Percentiles rank a stretch among this genome's conserved stretches.
phyloP scores from a whole-genome alignment of 176 grass and related monocot genomes.

The Oryza glumipatula region DNA sequence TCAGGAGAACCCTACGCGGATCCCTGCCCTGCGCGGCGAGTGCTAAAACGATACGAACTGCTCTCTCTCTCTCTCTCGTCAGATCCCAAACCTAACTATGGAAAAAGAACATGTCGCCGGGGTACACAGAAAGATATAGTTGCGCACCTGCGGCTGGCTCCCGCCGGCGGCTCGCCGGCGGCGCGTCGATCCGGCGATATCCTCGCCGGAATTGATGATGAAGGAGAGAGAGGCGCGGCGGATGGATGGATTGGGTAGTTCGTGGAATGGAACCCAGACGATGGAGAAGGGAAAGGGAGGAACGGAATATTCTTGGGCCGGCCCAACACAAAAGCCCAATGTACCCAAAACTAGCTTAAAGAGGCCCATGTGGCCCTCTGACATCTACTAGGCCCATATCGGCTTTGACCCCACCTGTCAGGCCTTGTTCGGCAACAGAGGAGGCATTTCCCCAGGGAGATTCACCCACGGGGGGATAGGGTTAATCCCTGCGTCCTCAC shows the following conservation, averaged over 20 bases:
- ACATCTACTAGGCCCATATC: too few relatives aligned
- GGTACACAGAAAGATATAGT: neutral
- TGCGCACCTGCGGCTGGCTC: neutral
- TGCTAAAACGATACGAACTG: neutral
- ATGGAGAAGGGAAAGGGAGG: neutral
- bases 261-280: neutral
- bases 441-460: too few relatives aligned
- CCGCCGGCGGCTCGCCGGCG: conserved; percentile 23
- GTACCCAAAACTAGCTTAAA: too few relatives aligned
- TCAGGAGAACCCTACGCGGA: neutral
- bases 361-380: too few relatives aligned
- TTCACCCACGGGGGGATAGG: too few relatives aligned
- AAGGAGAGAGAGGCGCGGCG: neutral
- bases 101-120: neutral
- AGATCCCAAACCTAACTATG: neutral
- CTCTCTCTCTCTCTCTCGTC: neutral
- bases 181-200: conserved; percentile 15
- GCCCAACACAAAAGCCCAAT: conserved; percentile 8
- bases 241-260: neutral
- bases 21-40: neutral
- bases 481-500: too few relatives aligned
- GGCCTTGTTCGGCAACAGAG: too few relatives aligned
- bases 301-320: neutral
- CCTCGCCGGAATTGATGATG: neutral
- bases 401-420: too few relatives aligned